These are phyloP conservation scores for Garcileccinum viscosum DNA, from an alignment of 1,284 basidiomycete species.

Conservation along the genomic window DNA sequence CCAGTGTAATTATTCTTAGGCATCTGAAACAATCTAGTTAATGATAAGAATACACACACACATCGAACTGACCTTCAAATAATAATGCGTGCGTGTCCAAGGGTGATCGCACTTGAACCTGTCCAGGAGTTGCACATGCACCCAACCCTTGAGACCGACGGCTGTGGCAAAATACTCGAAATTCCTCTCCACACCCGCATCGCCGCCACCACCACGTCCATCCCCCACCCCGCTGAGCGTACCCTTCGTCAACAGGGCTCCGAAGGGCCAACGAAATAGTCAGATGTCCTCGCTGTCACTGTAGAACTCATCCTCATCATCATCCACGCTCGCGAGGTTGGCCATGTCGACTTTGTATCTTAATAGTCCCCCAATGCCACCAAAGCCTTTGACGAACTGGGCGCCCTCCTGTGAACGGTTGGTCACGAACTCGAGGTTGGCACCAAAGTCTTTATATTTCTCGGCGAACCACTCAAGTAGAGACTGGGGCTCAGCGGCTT, in stretches of 20 bases:
- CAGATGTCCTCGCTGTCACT: conserved; percentile 83
- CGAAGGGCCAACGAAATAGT: conserved; percentile 82
- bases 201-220: conserved; percentile 21
- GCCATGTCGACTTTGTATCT: conserved; percentile 96
- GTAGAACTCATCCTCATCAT: conserved; percentile 62
- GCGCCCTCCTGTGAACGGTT: conserved; percentile 96
- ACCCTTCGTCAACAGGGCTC: conserved; percentile 65
- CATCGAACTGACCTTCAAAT: conserved; percentile 30
- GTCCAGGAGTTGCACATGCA: conserved; percentile 13
- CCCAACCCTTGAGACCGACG: neutral
- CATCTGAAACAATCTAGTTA: conserved; percentile 22
- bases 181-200: conserved; percentile 9
- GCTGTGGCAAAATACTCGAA: conserved; percentile 12
- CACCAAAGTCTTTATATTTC: conserved; percentile 97
- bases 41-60: neutral
- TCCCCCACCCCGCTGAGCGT: conserved; percentile 66
- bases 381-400: conserved; percentile 99
- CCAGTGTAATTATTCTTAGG: conserved; percentile 17
- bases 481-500: conserved; percentile 76
- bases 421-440: conserved; percentile 89
- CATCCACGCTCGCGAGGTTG: conserved; percentile 80
- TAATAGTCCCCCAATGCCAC: conserved; percentile 94
- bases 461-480: conserved; percentile 99
- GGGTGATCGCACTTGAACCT: conserved; percentile 10
- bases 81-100: conserved; percentile 20